Evolutionary conservation across 2,329 filamentous ascomycete genomes (phyloP).

Genomic region (Sclerotinia minor): DNA sequence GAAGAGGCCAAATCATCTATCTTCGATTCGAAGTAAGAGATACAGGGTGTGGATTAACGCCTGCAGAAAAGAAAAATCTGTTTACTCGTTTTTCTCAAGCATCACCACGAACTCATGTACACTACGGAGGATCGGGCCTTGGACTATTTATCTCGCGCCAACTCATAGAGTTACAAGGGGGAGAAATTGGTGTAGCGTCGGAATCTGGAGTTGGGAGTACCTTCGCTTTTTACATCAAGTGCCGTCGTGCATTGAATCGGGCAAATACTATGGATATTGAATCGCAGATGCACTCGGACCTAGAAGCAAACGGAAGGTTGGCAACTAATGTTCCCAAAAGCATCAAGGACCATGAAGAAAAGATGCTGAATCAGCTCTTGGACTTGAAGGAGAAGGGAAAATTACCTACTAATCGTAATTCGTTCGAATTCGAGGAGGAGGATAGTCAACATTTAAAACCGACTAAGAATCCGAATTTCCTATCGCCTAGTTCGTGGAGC

Average conservation of each 20-base stretch:
- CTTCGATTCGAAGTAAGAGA: constrained; percentile 74
- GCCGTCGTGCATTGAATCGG: constrained; percentile 38
- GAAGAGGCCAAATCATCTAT: constrained; percentile 55
- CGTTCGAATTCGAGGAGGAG: constrained; percentile 21
- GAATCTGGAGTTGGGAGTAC: constrained; percentile 68
- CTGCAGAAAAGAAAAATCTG: constrained; percentile 68
- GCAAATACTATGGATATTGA: constrained; percentile 13
- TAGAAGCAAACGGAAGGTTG: constrained; percentile 22
- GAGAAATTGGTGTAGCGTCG: constrained; percentile 73
- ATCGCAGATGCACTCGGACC: constrained; percentile 14
- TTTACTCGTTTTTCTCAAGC: constrained; percentile 80
- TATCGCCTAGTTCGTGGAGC: constrained; percentile 24
- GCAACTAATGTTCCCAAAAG: constrained; percentile 26
- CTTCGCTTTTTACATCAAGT: constrained; percentile 73
- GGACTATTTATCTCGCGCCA: constrained; percentile 78
- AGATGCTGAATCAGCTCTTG: constrained; percentile 1
- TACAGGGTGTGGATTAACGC: constrained; percentile 70
- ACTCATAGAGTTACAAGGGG: constrained; percentile 77
- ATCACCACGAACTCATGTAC: constrained; percentile 71
- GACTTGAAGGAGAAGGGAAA: constrained; percentile 12
- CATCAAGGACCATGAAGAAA: constrained; percentile 20
- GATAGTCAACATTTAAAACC: not conserved
- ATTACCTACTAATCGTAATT: constrained; percentile 13
- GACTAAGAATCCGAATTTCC: not conserved
- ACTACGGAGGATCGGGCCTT: constrained; percentile 77